Base-by-base conservation (phyloP, 495 filamentous ascomycete genomes). In the Lichenothelia convexa region DNA sequence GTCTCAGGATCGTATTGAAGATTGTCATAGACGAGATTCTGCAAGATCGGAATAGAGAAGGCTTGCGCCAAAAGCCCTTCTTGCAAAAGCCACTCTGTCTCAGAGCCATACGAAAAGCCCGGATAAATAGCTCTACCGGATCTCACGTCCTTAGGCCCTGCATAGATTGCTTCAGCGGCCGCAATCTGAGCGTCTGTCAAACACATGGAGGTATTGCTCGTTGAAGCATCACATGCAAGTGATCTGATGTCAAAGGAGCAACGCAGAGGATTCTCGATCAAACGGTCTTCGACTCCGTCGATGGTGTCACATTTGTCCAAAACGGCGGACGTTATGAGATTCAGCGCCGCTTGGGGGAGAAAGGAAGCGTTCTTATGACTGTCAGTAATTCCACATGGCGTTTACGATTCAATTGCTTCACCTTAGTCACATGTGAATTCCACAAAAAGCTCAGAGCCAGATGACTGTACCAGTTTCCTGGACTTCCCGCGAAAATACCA, bases 241-340 rank as follows among this genome's bases (percentile, higher is more conserved):
- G 53, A 51, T 32, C 64, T 57, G 11, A 67, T 53, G 29, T 64
- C 45, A 11, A 75, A 68, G 19, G 62, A 51, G 56, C 77, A 84
- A 12, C 63, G 53, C 23, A 61, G 55, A 0, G 76, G 71, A 33
- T 65, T 55, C 42, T 70, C 71, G 43, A 83, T 71, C 45, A 81
- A 72, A 21, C 63, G 68, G 45, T 81, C 78, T 4, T 57, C 50
- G 0, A 69, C 57, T 1, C 77, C 76, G 48, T 82, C 78, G 15
- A 69, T 53, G n/a, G n/a, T n/a, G n/a, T n/a, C n/a, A n/a, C 78
- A 84, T 44, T 82, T 75, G 0, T 61, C 60, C 7, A 78, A 22
- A 18, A 79, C 62, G 42, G 76, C 73, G 0, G 62, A 53, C 9
- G 63, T 65, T 22, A 78, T 65, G 4, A 61, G 48, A 0, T 54